These are phyloP conservation scores for Barnettozyma hawaiiensis DNA, from an alignment of 1,139 yeast genomes.

Conservation along the genomic window DNA sequence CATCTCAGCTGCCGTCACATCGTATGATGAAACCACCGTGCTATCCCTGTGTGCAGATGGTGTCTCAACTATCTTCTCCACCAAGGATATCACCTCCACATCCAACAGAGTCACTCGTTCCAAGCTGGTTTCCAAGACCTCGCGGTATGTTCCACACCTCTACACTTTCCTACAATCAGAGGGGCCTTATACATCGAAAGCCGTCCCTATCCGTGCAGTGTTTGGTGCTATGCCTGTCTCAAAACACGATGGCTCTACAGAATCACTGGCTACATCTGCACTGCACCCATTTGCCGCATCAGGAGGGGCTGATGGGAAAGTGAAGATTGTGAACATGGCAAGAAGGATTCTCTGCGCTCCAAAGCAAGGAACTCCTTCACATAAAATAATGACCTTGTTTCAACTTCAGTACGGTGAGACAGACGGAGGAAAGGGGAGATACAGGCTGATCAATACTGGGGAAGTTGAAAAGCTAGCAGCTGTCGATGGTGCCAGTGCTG, in stretches of 20 bases:
- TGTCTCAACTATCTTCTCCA: conserved; percentile 37
- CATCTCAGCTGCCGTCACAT: conserved; percentile 38
- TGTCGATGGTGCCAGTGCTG: conserved; percentile 24
- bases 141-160: conserved; percentile 35
- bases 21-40: conserved; percentile 35
- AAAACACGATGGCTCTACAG: conserved; percentile 36
- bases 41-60: conserved; percentile 47
- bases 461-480: conserved; percentile 25
- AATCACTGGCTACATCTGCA: conserved; percentile 36
- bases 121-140: conserved; percentile 30
- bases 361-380: conserved; percentile 31
- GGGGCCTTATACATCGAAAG: conserved; percentile 34
- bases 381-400: conserved; percentile 31
- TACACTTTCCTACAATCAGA: conserved; percentile 38
- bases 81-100: conserved; percentile 36
- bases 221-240: conserved; percentile 33
- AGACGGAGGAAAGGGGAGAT: conserved; percentile 31
- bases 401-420: conserved; percentile 35
- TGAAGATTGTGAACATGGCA: conserved; percentile 37
- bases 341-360: conserved; percentile 38
- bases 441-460: conserved; percentile 34
- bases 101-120: conserved; percentile 31
- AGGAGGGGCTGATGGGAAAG: conserved; percentile 60
- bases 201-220: conserved; percentile 34
- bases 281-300: conserved; percentile 57